These are phyloP conservation scores for Hypoxylon sp. DNA, from an alignment of 2,329 filamentous ascomycete species.

Conservation along the genomic window DNA sequence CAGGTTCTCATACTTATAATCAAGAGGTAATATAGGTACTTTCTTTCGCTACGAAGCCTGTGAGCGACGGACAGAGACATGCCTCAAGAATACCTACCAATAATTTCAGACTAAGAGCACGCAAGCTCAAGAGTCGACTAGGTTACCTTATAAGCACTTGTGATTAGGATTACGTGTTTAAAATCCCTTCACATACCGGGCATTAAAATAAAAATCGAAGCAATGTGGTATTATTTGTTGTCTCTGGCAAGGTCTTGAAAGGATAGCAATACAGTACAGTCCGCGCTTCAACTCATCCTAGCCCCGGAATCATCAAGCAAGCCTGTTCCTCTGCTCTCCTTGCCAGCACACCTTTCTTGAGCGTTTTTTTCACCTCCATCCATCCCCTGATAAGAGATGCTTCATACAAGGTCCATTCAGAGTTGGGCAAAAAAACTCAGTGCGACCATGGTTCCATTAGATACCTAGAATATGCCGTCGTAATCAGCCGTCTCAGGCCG, in stretches of 20 bases:
- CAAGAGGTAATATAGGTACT: no score
- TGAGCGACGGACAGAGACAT: no score
- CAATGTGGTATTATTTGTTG: conserved; percentile 38
- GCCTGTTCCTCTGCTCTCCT: conserved; percentile 14
- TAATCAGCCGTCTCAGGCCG: conserved; percentile 38
- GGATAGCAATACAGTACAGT: conserved; percentile 15
- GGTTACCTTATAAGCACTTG: background rate
- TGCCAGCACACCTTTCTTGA: conserved; percentile 14
- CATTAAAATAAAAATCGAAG: conserved; percentile 29
- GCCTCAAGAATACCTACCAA: no score
- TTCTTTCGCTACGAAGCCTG: no score
- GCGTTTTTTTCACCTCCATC: conserved; percentile 15
- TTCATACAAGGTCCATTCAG: conserved; percentile 23
- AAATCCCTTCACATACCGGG: conserved; percentile 6
- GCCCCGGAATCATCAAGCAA: conserved; percentile 23
- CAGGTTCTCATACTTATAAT: no score
- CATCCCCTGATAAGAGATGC: conserved; percentile 10
- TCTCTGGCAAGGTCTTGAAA: conserved; percentile 21
- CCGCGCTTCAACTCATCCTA: conserved; percentile 16
- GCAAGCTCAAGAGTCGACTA: background rate
- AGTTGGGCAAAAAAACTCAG: conserved; percentile 22
- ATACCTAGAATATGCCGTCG: conserved; percentile 33
- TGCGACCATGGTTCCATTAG: conserved; percentile 34
- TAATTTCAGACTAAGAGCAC: background rate
- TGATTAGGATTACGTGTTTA: background rate